Evolutionary conservation across 306 rosid species (phyloP), one percentile per base, ranked within the genome.

Genomic region (Cyamopsis tetragonoloba): DNA sequence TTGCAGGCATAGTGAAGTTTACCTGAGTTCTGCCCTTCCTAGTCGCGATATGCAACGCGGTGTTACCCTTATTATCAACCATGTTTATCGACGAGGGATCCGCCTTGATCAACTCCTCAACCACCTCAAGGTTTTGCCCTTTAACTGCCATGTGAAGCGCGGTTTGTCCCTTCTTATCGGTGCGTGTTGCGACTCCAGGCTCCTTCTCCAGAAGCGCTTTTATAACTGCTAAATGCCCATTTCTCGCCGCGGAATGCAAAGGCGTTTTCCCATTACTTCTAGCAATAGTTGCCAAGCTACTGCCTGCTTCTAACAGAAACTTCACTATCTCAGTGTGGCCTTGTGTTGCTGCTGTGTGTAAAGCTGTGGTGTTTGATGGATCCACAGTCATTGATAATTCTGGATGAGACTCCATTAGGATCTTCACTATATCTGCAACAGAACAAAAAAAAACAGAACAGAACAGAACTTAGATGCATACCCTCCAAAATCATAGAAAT

Each of bases 81-180:
- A 88, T 85, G 85, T 86, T 90, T 48, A 88, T 30, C 26, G 91
- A 77, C 0, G 73, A 70, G 6, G 96, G 88, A 79, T 86, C 97
- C 1, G 84, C 88, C 72, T 49, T 86, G 6, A 85, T 85, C 83
- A 93, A 72, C 81, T 60, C 87, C 42, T 82, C 89, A 23, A 85
- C 97, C 53, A 93, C 92, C 83, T 81, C 95, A 48, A 85, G 78
- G 17, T 46, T 81, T 79, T 86, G 97, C 11, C 99, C 99, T 82
- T 93, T 93, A 39, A 75, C 97, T 0, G 99, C 99, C 99, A 93
- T 93, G 79, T 90, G 97, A 65, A 93, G 95, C 0, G 99, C 96
- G 1, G 98, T 86, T 71, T 93, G 99, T 20, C 99, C 96, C 79
- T 93, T 93, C 81, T 90, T 88, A 76, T 93, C 99, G 0, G 80